These are phyloP conservation scores for Ambrosiella xylebori DNA, from an alignment of 2,329 filamentous ascomycete species.

Conservation along the genomic window DNA sequence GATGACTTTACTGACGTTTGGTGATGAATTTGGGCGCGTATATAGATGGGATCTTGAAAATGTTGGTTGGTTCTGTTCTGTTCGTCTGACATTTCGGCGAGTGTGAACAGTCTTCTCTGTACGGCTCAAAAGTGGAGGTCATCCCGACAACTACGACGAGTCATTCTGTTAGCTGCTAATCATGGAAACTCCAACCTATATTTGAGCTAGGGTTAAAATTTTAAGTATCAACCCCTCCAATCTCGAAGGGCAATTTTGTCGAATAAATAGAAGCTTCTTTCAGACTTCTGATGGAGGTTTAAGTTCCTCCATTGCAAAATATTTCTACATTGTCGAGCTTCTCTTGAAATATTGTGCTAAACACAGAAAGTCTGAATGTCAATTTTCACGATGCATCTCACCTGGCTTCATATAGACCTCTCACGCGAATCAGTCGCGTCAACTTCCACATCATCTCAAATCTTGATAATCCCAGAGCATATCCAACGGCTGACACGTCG, in stretches of 20 bases:
- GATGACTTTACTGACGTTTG: background rate
- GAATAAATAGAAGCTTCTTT: too few relatives aligned
- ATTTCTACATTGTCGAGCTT: too few relatives aligned
- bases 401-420: background rate
- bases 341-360: too few relatives aligned
- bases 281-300: too few relatives aligned
- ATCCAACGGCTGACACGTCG: background rate
- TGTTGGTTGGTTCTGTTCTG: background rate
- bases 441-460: background rate
- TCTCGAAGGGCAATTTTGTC: too few relatives aligned
- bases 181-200: too few relatives aligned
- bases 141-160: background rate
- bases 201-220: too few relatives aligned
- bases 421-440: background rate
- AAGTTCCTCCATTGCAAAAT: too few relatives aligned
- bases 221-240: too few relatives aligned
- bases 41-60: background rate
- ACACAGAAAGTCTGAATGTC: background rate
- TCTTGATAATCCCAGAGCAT: background rate
- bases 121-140: background rate
- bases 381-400: background rate
- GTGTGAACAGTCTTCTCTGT: background rate
- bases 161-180: too few relatives aligned
- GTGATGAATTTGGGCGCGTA: background rate
- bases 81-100: background rate